Conservation (phyloP, 306 rosid species). For the Cicer judaicum region DNA sequence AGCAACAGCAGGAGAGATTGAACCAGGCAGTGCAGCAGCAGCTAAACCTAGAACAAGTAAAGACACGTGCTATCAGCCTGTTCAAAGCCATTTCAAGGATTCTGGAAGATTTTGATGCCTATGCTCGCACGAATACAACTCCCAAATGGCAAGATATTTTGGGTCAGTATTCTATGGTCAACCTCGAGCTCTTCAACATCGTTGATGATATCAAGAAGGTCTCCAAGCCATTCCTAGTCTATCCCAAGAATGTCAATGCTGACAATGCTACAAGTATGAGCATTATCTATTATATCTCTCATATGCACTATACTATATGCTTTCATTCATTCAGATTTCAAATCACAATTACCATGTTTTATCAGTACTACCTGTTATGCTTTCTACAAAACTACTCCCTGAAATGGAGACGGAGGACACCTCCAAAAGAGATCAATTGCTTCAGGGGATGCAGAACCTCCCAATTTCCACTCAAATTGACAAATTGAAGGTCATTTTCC, state of each 20-base stretch:
- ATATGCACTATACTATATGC: not conserved
- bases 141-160: conserved; percentile 95
- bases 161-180: conserved; percentile 92
- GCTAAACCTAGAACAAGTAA: conserved; percentile 77
- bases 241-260: conserved; percentile 87
- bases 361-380: conserved; percentile 83
- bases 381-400: conserved; percentile 82
- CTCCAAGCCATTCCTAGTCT: conserved; percentile 81
- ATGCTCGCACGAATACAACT: conserved; percentile 70
- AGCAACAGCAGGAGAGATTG: conserved; percentile 59
- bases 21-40: conserved; percentile 87
- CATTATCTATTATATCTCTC: not conserved
- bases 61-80: conserved; percentile 79
- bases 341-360: not conserved
- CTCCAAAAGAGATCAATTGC: conserved; percentile 77
- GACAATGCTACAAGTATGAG: conserved; percentile 68
- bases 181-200: conserved; percentile 91
- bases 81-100: conserved; percentile 85
- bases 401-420: conserved; percentile 89
- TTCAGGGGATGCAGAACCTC: conserved; percentile 85
- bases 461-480: conserved; percentile 76
- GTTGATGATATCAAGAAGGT: conserved; percentile 91
- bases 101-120: conserved; percentile 81
- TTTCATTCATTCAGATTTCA: conserved; percentile 4
- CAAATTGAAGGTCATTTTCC: conserved; percentile 65